Evolutionary conservation across 306 rosid genomes (phyloP).

Genomic region (Ziziphus jujuba): DNA sequence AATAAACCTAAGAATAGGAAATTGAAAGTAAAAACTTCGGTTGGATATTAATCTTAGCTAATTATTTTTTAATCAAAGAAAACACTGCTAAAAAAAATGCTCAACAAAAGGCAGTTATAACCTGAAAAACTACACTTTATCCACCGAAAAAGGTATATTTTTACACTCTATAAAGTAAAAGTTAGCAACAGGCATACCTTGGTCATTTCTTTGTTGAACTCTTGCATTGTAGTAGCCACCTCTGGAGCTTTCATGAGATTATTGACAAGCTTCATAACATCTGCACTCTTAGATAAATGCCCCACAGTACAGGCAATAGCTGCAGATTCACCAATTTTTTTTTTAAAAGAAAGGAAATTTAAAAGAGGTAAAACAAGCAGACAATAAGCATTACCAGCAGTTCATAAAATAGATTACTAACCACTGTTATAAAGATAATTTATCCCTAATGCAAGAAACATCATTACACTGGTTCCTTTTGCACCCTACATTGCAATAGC

Average conservation of each 20-base stretch:
- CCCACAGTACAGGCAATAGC: constrained; percentile 85
- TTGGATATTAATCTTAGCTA: no score
- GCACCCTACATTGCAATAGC: no score
- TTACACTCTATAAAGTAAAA: background rate
- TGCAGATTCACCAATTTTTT: constrained; percentile 29
- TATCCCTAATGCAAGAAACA: background rate
- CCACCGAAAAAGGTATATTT: background rate
- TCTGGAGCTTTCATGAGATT: constrained; percentile 98
- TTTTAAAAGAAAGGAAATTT: background rate
- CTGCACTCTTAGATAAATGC: constrained; percentile 96
- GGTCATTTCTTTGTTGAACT: constrained; percentile 97
- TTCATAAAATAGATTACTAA: background rate
- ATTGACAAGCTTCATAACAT: constrained; percentile 95
- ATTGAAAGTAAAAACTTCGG: background rate
- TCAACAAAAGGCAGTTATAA: background rate
- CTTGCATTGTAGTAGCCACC: constrained; percentile 96
- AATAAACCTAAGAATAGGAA: background rate
- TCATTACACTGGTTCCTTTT: no score
- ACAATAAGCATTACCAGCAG: background rate
- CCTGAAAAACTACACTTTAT: background rate
- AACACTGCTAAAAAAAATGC: no score
- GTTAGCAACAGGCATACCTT: constrained; percentile 48
- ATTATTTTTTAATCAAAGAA: no score
- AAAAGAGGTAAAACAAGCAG: no score
- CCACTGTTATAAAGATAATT: background rate